Evolutionary conservation across 139 green algal genomes (phyloP), one percentile per base, ranked within the genome.

Genomic region (Volvox reticuliferus): DNA sequence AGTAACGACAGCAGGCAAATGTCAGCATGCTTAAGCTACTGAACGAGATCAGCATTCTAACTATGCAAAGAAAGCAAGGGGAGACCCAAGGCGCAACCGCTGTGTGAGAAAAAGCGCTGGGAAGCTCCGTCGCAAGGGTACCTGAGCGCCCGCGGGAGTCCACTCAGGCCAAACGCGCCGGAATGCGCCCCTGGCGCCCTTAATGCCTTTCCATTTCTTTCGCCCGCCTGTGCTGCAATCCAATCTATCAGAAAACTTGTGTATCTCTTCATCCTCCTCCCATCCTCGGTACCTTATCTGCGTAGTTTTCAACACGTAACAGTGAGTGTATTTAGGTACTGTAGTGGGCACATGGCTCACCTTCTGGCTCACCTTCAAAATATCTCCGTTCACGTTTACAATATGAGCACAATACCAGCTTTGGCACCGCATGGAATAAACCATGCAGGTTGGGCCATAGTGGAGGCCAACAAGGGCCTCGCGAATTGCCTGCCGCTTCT

Each of bases 221-320:
- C 44, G 63, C 26, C 88, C 88, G 30, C 79, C 88, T 26, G 63
- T 68, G 36, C 75, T 79, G 22, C 22, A 21, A 32, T 88, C 88
- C 32, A 92, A 35, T 32, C 88, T 73, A 80, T 92, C 88, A 2
- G 63, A 83, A 2, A 73, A 18, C 33, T 77, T 77, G 63, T 88
- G 67, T 12, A 92, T n/a, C 0, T 36, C 21, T 18, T 92, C 79
- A 26, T 92, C 79, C 17, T 88, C 63, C 2, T 37, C 68, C 88
- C 88, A 92, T 13, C 88, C 88, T 12, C n/a, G 65, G 28, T 92
- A 92, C 13, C 24, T 88, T 68, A 88, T 80, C 67, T 88, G 67
- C 55, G 16, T 24, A 55, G 65, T 73, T 26, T 73, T 12, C 21
- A 73, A 26, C 12, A 2, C 21, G 16, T 73, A 73, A 73, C 44